Evolutionary conservation across 1,284 basidiomycete species (phyloP), one percentile per base, ranked within the genome.

Genomic region (Sutorius eximius): DNA sequence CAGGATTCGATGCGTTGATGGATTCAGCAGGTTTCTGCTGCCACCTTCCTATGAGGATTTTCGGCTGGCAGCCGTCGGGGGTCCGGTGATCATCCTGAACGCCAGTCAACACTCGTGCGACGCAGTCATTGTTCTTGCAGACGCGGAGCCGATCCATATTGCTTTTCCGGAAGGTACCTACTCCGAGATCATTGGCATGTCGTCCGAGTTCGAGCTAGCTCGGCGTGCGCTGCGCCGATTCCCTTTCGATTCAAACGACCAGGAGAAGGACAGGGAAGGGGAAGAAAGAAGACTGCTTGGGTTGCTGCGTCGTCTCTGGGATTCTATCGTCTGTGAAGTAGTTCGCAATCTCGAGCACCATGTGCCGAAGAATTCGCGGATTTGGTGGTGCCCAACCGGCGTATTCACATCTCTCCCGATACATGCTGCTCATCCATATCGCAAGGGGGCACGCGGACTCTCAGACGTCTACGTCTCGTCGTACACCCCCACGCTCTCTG

Each of bases 401-500:
- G 34, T n/a, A 36, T 36, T 36, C 34, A 36, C 34, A 9, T 36
- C 34, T 9, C 34, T 36, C 34, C 34, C 34, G 3, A n/a, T 36
- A 36, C 34, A 36, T 6, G 34, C 34, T 36, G 34, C 34, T 36
- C 34, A 36, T 36, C 34, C 34, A n/a, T 36, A n/a, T 36, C 34
- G 34, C 8, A 36, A 36, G 15, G 16, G 34, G 5, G 34, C 16
- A n/a, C 34, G 34, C 15, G 34, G 34, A 9, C n/a, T 36, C 16
- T 36, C 34, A 36, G 34, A 36, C 16, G 7, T 36, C 34, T 37
- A 37, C n/a, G 36, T 37, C 51, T 73, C 69, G 0, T 77, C 75
- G 0, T 76, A 75, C 45, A 73, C 67, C 0, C 69, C 72, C 5
- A 71, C 69, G 0, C 61, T 77, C 3, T 61, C 67, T 4, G 60